Conservation (phyloP, 495 filamentous ascomycete genomes). For the Aspergillus funiculosus region DNA sequence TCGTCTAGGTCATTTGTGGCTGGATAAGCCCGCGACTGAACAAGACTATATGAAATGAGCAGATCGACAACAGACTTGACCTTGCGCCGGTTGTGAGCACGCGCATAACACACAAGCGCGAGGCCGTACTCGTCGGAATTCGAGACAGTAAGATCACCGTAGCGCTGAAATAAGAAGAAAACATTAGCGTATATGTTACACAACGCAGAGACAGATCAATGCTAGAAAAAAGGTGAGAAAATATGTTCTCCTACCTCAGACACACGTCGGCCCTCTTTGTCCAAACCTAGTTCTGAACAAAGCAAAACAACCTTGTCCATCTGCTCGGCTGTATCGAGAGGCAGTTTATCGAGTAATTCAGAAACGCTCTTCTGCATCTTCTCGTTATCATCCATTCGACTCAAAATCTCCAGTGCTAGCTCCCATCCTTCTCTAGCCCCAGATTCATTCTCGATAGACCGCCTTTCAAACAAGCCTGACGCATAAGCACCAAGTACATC, state of each 20-base stretch:
- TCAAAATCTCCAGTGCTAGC: constrained; percentile 68
- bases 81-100: constrained; percentile 66
- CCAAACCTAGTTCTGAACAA: constrained; percentile 64
- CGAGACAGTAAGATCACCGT: constrained; percentile 62
- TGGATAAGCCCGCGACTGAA: constrained; percentile 75
- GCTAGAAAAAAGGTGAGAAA: background rate
- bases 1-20: constrained; percentile 60
- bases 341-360: constrained; percentile 56
- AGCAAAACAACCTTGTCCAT: constrained; percentile 71
- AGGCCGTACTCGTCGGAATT: constrained; percentile 69
- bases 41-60: constrained; percentile 78
- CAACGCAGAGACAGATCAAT: too few species aligned
- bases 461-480: constrained; percentile 41
- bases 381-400: constrained; percentile 60
- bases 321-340: constrained; percentile 55
- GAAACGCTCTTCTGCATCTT: constrained; percentile 61
- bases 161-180: constrained; percentile 49
- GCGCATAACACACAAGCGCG: constrained; percentile 79
- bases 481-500: constrained; percentile 71
- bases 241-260: constrained; percentile 57
- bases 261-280: constrained; percentile 61
- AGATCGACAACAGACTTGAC: constrained; percentile 75
- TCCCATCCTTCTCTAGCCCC: constrained; percentile 71
- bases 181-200: too few species aligned
- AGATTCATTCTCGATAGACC: constrained; percentile 34